These are phyloP conservation scores for Asterella californica DNA, from an alignment of 225 moss, liverwort and hornwort genomes.

Conservation along the genomic window DNA sequence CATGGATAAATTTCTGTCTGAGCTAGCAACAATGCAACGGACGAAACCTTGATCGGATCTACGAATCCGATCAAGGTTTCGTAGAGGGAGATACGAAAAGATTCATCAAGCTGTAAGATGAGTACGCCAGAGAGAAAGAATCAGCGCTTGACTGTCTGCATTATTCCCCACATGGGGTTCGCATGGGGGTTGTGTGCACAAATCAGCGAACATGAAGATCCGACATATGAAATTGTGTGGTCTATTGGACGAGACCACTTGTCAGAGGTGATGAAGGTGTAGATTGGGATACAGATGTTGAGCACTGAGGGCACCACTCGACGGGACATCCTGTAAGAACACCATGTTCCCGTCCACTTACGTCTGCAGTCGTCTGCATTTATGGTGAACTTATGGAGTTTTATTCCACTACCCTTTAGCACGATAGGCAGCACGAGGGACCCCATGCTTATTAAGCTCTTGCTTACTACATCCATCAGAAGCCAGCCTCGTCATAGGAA, in stretches of 20 bases:
- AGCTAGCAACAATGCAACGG: background rate
- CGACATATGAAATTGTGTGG: background rate
- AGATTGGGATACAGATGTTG: background rate
- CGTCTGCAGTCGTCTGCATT: slow-evolving; percentile 5
- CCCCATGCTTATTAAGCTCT: background rate
- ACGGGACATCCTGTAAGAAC: background rate
- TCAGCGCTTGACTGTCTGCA: background rate
- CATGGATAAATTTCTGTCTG: background rate
- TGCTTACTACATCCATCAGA: background rate
- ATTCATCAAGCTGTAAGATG: background rate
- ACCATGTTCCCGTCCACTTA: background rate
- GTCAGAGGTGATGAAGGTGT: background rate
- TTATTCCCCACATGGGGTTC: slow-evolving; percentile 1
- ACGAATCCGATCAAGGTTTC: too few species aligned
- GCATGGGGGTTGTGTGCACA: background rate
- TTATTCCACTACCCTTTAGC: background rate
- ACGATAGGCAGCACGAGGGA: slow-evolving; percentile 8
- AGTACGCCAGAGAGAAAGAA: background rate
- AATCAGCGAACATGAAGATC: slow-evolving; percentile 4
- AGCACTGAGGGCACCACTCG: background rate
- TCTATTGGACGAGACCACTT: background rate
- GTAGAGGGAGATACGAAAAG: background rate
- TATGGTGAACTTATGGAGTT: background rate
- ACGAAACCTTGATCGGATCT: background rate
- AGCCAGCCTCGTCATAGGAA: background rate